Percentiles rank a stretch among this genome's conserved stretches.
phyloP scores from a whole-genome alignment of 345 rosid species.

The Gynandropsis gynandra region DNA sequence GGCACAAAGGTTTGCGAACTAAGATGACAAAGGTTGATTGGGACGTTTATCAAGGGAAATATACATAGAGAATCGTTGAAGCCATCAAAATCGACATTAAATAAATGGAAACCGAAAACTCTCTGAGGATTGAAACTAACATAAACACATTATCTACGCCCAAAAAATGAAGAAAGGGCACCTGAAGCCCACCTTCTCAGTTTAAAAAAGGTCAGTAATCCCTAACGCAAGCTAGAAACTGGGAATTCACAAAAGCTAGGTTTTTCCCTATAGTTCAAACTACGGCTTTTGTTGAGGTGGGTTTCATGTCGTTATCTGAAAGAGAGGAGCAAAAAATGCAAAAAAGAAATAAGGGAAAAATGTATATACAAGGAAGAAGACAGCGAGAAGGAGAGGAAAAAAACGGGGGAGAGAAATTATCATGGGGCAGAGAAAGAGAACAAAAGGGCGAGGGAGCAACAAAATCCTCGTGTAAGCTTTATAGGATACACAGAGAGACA shows the following conservation, averaged over 20 bases:
- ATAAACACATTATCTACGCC: constrained; percentile 27
- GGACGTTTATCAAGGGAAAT: background rate
- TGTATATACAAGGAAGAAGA: constrained; percentile 1
- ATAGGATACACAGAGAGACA: constrained; percentile 35
- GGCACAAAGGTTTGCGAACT: constrained; percentile 15
- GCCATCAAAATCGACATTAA: too few species aligned
- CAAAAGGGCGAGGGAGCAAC: constrained; percentile 31
- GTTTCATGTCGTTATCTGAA: constrained; percentile 27
- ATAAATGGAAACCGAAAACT: too few species aligned
- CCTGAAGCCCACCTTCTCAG: constrained; percentile 29
- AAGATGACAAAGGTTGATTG: background rate
- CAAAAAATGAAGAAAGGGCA: constrained; percentile 20
- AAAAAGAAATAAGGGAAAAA: background rate
- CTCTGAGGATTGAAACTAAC: too few species aligned
- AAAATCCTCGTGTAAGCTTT: constrained; percentile 56
- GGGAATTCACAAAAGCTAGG: background rate
- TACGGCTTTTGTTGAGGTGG: constrained; percentile 15
- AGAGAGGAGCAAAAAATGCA: constrained; percentile 14
- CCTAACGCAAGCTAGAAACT: constrained; percentile 16
- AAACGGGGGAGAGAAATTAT: constrained; percentile 15
- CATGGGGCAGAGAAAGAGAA: constrained; percentile 12
- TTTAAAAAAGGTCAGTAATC: constrained; percentile 19
- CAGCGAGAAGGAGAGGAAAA: constrained; percentile 2
- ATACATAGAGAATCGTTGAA: constrained; percentile 11
- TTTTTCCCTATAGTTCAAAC: constrained; percentile 5